Evolutionary conservation across 2,329 filamentous ascomycete genomes (phyloP), one percentile per base, ranked within the genome.

Genomic region (Ophiocordyceps camponoti-floridani): DNA sequence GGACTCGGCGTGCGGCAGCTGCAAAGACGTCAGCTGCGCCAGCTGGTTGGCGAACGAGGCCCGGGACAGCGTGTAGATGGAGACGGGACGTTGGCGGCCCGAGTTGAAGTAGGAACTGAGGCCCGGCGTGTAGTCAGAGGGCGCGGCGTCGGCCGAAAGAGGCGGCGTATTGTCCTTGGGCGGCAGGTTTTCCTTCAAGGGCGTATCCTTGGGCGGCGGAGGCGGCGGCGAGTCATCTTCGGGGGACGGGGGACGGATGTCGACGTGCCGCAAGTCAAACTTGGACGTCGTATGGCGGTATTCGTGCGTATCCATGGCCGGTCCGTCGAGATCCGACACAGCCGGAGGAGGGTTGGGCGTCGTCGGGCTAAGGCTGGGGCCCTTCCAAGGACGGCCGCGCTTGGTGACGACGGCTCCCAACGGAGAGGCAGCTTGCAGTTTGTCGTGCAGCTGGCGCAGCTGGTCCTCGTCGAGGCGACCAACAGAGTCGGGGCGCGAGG

Each of bases 41-140:
- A 96, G 76, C 61, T 96, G 91, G 54, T 84, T 93, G 50, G 86
- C 84, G 60, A 98, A 94, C 7, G 89, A 95, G 31, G 82, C 83
- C 41, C 89, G 78, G 2, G 87, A 94, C 47, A 98, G 74, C 2
- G 91, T 94, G 62, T 94, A 95, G 52, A 96, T 87, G 33, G 89
- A 96, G 40, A 84, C 84, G 4, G 87, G 72, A 12, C 87, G 75
- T 47, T 75, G 75, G 41, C 78, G 67, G 19, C 75, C 75, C 4
- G 77, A 75, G 35, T 79, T 77, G 59, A 85, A 84, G 59, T 83
- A 83, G 35, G 72, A 68, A 37, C 69, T 64, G 30, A 72, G 62
- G 45, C 74, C 71, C 40, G 69, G 62, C 14, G 67, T 65, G 49
- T 65, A 72, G 28, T 69, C 65, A 48, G 62, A 61, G 11, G 63